Conservation (phyloP, 192 early-diverging fungal genomes). For the Powellomyces hirtus region DNA sequence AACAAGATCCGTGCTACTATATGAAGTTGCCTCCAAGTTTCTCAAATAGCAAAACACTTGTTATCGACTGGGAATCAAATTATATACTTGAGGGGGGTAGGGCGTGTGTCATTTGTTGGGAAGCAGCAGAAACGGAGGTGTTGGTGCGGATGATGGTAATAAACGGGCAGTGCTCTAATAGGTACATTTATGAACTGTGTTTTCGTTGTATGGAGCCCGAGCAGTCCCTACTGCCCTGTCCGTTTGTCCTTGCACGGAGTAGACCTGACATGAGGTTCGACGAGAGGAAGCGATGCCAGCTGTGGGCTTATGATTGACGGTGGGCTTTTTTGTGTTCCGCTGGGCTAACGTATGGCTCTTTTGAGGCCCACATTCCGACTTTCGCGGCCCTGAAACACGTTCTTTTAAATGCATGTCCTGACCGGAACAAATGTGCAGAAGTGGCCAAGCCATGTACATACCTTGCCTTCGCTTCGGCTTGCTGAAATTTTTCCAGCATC, state of each 20-base stretch:
- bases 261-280: too few species aligned
- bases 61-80: not conserved
- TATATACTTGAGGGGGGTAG: not conserved
- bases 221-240: not conserved
- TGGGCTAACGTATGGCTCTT: slow-evolving; percentile 43
- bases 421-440: not conserved
- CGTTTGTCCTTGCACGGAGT: too few species aligned
- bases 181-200: not conserved
- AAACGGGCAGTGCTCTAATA: not conserved
- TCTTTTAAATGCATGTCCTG: not conserved
- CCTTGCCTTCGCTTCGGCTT: slow-evolving; percentile 52
- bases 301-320: not conserved
- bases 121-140: not conserved
- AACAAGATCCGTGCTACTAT: slow-evolving; percentile 59
- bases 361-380: slow-evolving; percentile 47
- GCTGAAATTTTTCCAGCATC: slow-evolving; percentile 40
- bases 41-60: slow-evolving; percentile 18
- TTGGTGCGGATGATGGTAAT: too few species aligned
- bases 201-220: not conserved
- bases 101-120: too few species aligned
- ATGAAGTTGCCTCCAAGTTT: slow-evolving; percentile 58
- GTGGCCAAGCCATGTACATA: slow-evolving; percentile 23
- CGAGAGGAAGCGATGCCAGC: not conserved
- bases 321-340: slow-evolving; percentile 55
- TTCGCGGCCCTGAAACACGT: slow-evolving; percentile 18